A percentile compares a stretch with the other conserved stretches of the same genome.
phyloP scores from a whole-genome alignment of 805 yeast species.

The Zygosaccharomyces rouxii region DNA sequence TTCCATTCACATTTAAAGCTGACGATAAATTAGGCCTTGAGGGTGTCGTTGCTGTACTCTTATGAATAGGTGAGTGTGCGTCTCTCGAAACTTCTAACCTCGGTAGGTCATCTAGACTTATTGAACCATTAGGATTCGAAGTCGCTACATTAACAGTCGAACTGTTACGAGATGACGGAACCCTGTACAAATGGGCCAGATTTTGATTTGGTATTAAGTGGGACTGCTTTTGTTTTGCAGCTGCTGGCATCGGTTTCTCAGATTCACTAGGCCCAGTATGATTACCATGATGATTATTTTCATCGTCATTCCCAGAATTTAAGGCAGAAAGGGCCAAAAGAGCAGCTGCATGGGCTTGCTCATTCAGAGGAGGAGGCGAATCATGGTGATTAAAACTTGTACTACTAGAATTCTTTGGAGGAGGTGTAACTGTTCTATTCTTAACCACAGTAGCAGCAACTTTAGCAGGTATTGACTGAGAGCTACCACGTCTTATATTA shows the following conservation, averaged over 20 bases:
- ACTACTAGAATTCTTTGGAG: not conserved
- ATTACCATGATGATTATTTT: not conserved
- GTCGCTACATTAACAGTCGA: not conserved
- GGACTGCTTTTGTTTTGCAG: not conserved
- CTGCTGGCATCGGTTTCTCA: not conserved
- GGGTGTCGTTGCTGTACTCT: not conserved
- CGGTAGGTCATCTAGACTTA: constrained; percentile 2
- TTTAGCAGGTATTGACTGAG: constrained; percentile 1
- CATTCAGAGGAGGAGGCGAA: constrained; percentile 2
- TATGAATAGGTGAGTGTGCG: not conserved
- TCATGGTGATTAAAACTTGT: not conserved
- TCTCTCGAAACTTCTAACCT: not conserved
- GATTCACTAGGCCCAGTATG: not conserved
- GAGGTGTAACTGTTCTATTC: not conserved
- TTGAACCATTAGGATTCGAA: not conserved
- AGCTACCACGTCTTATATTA: not conserved
- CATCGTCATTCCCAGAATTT: constrained; percentile 7
- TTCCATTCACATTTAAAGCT: not conserved
- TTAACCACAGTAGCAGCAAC: not conserved
- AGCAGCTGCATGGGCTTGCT: constrained; percentile 22
- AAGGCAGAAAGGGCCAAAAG: constrained; percentile 21
- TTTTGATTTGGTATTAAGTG: not conserved
- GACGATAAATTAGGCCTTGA: not conserved
- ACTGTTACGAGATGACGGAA: constrained; percentile 1
- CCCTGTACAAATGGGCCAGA: constrained; percentile 1